Evolutionary conservation across 805 yeast genomes (phyloP).

Genomic region (Candida vaughaniae): DNA sequence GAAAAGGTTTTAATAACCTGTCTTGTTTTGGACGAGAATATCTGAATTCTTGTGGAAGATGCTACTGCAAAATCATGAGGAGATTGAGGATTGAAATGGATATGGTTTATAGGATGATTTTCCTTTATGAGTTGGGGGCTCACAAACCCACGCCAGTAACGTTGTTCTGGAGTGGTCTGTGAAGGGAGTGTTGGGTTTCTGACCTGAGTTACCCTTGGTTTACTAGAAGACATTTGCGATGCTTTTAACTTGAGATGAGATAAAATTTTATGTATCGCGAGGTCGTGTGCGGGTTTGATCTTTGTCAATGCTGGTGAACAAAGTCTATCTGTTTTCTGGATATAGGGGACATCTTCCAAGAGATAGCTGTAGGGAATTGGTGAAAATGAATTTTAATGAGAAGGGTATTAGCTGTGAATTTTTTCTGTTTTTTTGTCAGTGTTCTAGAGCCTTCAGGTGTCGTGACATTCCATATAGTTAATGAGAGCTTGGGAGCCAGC

Average conservation of each 20-base stretch:
- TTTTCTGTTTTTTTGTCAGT: too few species aligned
- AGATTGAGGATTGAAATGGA: conserved; percentile 78
- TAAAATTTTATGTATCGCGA: conserved; percentile 4
- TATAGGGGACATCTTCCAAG: too few species aligned
- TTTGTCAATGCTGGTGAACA: too few species aligned
- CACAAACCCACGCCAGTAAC: conserved; percentile 86
- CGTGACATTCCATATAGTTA: too few species aligned
- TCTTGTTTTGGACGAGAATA: conserved; percentile 90
- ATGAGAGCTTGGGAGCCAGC: too few species aligned
- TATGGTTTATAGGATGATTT: conserved; percentile 85
- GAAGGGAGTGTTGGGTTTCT: conserved; percentile 78
- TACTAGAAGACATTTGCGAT: conserved; percentile 64
- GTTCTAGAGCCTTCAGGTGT: too few species aligned
- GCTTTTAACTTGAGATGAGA: conserved; percentile 12
- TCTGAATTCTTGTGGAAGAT: conserved; percentile 85
- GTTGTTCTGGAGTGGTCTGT: conserved; percentile 86
- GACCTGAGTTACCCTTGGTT: conserved; percentile 61
- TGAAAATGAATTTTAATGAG: too few species aligned
- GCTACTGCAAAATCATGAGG: conserved; percentile 88
- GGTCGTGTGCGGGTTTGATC: conserved; percentile 7
- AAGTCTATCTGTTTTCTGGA: too few species aligned
- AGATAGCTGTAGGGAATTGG: too few species aligned
- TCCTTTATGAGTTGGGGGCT: conserved; percentile 91
- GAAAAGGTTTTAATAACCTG: conserved; percentile 84
- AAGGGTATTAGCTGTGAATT: too few species aligned